Percentiles rank a stretch among this genome's conserved stretches.
These are phyloP conservation scores for Collybiopsis confluens DNA, from an alignment of 768 basidiomycete genomes.

Conservation along the genomic window DNA sequence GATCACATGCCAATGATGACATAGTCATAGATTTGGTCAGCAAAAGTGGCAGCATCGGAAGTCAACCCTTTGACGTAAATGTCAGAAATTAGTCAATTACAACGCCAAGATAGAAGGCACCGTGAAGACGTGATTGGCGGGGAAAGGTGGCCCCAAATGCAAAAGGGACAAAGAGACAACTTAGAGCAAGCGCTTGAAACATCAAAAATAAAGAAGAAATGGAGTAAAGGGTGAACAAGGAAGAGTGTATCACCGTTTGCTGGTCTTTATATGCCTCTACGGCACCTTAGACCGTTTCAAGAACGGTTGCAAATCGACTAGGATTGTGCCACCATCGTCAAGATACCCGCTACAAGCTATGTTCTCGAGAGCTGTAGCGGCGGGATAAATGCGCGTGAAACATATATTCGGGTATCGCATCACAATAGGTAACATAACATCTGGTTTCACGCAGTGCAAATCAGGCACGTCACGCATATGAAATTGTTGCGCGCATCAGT, in stretches of 20 bases:
- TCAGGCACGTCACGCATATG: too few relatives aligned
- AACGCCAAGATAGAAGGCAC: neutral
- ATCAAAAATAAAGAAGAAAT: neutral
- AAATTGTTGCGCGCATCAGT: too few relatives aligned
- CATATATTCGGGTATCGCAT: too few relatives aligned
- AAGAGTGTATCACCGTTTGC: neutral
- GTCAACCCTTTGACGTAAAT: too few relatives aligned
- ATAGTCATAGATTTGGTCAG: constrained; percentile 1
- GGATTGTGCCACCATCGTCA: neutral
- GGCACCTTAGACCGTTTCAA: too few relatives aligned
- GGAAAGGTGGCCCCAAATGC: neutral
- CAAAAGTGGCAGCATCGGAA: constrained; percentile 5
- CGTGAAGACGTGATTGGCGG: neutral
- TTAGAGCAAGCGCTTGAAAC: neutral
- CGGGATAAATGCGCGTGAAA: too few relatives aligned
- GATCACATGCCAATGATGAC: constrained; percentile 1
- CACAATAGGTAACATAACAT: too few relatives aligned
- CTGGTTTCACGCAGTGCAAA: too few relatives aligned
- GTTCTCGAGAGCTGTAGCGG: too few relatives aligned
- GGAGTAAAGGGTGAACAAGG: too few relatives aligned
- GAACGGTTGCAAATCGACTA: neutral
- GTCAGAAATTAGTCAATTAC: neutral
- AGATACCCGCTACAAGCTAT: too few relatives aligned
- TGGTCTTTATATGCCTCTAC: too few relatives aligned
- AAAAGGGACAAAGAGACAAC: neutral